These are phyloP conservation scores for Tricholomella constricta DNA, from an alignment of 768 basidiomycete species.

Conservation along the genomic window DNA sequence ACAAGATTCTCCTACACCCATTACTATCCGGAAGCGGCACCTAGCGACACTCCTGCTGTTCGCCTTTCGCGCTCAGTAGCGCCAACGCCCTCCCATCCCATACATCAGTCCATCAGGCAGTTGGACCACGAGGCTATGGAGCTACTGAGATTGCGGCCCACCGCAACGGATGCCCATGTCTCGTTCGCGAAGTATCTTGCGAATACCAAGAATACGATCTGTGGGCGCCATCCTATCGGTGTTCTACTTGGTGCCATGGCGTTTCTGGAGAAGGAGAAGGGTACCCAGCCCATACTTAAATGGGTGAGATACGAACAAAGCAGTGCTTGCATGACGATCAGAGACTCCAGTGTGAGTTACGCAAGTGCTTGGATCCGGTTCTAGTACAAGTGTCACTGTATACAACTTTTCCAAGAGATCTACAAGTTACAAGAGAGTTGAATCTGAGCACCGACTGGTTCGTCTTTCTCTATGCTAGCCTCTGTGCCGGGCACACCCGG, in stretches of 20 bases:
- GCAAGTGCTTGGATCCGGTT: slow-evolving; percentile 85
- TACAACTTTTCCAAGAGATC: neutral
- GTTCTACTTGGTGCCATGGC: slow-evolving; percentile 82
- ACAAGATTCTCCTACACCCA: slow-evolving; percentile 83
- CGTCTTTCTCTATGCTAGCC: slow-evolving; percentile 45
- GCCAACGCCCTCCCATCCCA: slow-evolving; percentile 57
- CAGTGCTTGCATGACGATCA: slow-evolving; percentile 62
- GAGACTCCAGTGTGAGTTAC: slow-evolving; percentile 94
- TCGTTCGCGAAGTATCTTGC: slow-evolving; percentile 68
- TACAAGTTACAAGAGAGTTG: slow-evolving; percentile 40
- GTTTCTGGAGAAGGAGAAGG: slow-evolving; percentile 48
- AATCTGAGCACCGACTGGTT: slow-evolving; percentile 56
- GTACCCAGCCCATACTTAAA: slow-evolving; percentile 45
- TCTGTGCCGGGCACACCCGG: slow-evolving; percentile 71
- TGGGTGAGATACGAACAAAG: slow-evolving; percentile 98
- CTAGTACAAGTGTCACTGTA: slow-evolving; percentile 29
- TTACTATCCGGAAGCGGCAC: slow-evolving; percentile 72
- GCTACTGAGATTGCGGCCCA: slow-evolving; percentile 57
- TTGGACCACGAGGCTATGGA: slow-evolving; percentile 90
- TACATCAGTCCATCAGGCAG: slow-evolving; percentile 79
- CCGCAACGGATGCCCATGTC: slow-evolving; percentile 54
- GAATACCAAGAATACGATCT: slow-evolving; percentile 91
- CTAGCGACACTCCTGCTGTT: slow-evolving; percentile 45
- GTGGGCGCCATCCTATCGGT: slow-evolving; percentile 94
- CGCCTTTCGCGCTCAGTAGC: slow-evolving; percentile 48